Conservation (phyloP, 2,329 filamentous ascomycete genomes). For the Lachnellula subtilissima region DNA sequence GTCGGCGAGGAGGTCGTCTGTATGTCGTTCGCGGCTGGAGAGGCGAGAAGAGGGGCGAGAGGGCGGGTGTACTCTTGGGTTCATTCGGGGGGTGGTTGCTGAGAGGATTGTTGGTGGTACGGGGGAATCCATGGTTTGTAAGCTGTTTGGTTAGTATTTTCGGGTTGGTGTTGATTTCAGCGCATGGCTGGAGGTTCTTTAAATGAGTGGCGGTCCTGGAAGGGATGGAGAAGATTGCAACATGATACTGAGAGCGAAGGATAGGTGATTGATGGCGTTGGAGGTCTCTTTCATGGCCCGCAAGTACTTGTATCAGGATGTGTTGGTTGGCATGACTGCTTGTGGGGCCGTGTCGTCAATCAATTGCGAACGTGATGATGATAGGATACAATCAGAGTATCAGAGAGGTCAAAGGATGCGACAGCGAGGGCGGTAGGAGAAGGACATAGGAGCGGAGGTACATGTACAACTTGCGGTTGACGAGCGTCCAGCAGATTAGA, state of each 20-base stretch:
- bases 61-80: slow-evolving; percentile 17
- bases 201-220: slow-evolving; percentile 7
- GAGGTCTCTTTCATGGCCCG: slow-evolving; percentile 13
- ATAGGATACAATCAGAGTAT: slow-evolving; percentile 3
- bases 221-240: slow-evolving; percentile 3
- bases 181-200: slow-evolving; percentile 16
- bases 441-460: neutral
- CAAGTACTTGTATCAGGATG: neutral
- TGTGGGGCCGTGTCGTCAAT: slow-evolving; percentile 1
- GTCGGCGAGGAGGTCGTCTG: slow-evolving; percentile 56
- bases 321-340: neutral
- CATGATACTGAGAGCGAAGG: slow-evolving; percentile 17
- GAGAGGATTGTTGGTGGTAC: slow-evolving; percentile 15
- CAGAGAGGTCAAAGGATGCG: neutral
- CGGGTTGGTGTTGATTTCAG: slow-evolving; percentile 5
- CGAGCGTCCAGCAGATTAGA: slow-evolving; percentile 8
- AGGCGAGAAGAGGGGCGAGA: slow-evolving; percentile 19
- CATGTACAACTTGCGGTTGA: neutral
- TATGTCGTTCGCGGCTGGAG: slow-evolving; percentile 21
- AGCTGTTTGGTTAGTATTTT: slow-evolving; percentile 17
- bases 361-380: neutral
- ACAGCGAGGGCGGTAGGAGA: slow-evolving; percentile 2
- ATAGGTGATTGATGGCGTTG: slow-evolving; percentile 9
- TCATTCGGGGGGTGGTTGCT: slow-evolving; percentile 18
- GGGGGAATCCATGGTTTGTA: slow-evolving; percentile 18